Percentiles rank a stretch among this genome's conserved stretches.
Conservation (phyloP, 441 rosid species). For the Populus trichocarpa region DNA sequence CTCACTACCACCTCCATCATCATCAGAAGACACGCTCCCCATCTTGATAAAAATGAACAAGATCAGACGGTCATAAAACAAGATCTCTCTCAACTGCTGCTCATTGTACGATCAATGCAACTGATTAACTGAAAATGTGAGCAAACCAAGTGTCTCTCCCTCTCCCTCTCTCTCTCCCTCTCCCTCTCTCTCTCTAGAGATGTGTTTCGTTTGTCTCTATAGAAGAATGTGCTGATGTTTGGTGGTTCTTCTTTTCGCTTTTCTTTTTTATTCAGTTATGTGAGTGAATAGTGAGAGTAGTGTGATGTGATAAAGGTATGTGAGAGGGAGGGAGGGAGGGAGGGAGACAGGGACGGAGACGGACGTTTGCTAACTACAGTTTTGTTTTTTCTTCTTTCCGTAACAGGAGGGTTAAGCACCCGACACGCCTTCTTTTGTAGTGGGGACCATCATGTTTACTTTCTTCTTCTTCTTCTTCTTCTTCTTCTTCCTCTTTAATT, state of each 20-base stretch:
- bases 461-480: no score
- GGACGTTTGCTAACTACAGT: conserved; percentile 14
- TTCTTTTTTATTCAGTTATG: neutral
- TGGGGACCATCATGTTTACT: conserved; percentile 11
- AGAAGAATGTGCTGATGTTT: no score
- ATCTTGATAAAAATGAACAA: conserved; percentile 18
- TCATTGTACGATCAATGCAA: neutral
- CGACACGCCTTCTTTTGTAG: conserved; percentile 26
- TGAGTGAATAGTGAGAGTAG: neutral
- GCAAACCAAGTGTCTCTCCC: neutral
- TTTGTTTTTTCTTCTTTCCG: conserved; percentile 20
- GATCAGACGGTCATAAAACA: conserved; percentile 26
- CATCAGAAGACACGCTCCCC: conserved; percentile 68
- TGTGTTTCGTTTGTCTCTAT: neutral
- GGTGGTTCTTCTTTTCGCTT: no score
- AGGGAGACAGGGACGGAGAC: conserved; percentile 3
- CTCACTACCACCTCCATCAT: conserved; percentile 60
- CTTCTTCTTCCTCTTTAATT: no score
- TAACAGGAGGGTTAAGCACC: conserved; percentile 18
- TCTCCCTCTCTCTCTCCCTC: no score
- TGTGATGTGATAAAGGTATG: neutral
- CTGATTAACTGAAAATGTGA: neutral
- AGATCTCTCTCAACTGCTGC: neutral
- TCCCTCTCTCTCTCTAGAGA: neutral
- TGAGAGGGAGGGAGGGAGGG: neutral